Evolutionary conservation across 2,329 filamentous ascomycete species (phyloP).

Genomic region (Penicillium capsulatum): DNA sequence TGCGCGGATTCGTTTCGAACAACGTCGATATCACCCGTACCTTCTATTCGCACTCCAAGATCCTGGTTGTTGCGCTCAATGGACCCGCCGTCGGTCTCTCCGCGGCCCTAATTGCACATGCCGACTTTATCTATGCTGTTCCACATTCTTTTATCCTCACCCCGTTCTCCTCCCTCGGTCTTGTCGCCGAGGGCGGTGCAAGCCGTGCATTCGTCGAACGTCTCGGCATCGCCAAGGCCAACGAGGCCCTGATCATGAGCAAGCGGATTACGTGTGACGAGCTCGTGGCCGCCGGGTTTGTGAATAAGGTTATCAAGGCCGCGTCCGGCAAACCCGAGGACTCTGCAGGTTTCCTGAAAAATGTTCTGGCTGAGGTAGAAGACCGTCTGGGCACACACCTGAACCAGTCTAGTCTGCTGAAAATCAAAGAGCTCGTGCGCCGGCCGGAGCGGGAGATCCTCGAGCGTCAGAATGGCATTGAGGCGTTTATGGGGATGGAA

Average conservation of each 20-base stretch:
- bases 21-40: constrained; percentile 87
- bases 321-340: constrained; percentile 56
- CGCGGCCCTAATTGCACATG: constrained; percentile 75
- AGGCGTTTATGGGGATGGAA: constrained; percentile 81
- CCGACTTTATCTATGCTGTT: constrained; percentile 87
- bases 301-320: constrained; percentile 72
- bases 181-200: constrained; percentile 84
- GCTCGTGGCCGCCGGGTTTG: constrained; percentile 71
- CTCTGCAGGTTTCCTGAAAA: constrained; percentile 62
- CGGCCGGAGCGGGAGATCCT: constrained; percentile 66
- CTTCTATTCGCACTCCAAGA: constrained; percentile 91
- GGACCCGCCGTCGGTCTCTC: constrained; percentile 85
- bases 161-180: constrained; percentile 82
- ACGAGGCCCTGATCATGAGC: constrained; percentile 90
- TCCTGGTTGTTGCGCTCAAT: constrained; percentile 86
- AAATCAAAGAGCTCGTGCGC: constrained; percentile 80
- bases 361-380: constrained; percentile 75
- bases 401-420: constrained; percentile 70
- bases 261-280: constrained; percentile 70
- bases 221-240: constrained; percentile 75
- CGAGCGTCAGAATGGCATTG: constrained; percentile 72
- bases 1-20: constrained; percentile 70
- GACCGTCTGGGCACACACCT: constrained; percentile 76
- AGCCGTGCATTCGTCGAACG: constrained; percentile 73
- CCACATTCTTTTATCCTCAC: constrained; percentile 82